Conservation (phyloP, 805 yeast species). For the Ogataea polymorpha region DNA sequence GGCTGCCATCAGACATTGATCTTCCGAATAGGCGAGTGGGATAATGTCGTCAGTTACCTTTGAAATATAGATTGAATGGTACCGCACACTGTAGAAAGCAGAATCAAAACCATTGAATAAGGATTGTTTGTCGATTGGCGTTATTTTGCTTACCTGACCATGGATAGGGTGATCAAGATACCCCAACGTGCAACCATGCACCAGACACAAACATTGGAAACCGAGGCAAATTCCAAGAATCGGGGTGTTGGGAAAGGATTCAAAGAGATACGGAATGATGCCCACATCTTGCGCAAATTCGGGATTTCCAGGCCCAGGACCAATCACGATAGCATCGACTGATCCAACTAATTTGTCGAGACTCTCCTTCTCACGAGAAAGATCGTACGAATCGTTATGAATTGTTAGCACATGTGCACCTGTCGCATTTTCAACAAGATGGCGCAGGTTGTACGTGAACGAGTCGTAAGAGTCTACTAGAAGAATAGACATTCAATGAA, state of each 20-base stretch:
- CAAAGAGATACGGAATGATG: conserved; percentile 55
- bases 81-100: conserved; percentile 69
- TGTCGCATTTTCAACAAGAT: conserved; percentile 55
- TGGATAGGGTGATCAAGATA: conserved; percentile 65
- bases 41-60: conserved; percentile 32
- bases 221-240: conserved; percentile 92
- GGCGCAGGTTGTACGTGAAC: conserved; percentile 77
- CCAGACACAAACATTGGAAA: conserved; percentile 74
- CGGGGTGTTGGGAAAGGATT: conserved; percentile 46
- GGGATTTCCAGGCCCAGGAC: conserved; percentile 99
- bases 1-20: conserved; percentile 74
- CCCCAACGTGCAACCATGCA: conserved; percentile 51
- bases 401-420: conserved; percentile 50
- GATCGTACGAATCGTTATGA: conserved; percentile 55
- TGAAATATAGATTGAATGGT: conserved; percentile 75
- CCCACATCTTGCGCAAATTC: conserved; percentile 62
- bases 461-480: conserved; percentile 94
- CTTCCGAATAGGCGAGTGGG: conserved; percentile 62
- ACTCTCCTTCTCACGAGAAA: conserved; percentile 31
- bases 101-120: conserved; percentile 42
- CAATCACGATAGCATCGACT: conserved; percentile 77
- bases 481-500: conserved; percentile 45
- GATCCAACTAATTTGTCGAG: conserved; percentile 42
- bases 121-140: conserved; percentile 23
- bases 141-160: conserved; percentile 72